phyloP scores from a whole-genome alignment of 208 protist genomes.

The Acanthamoeba culbertsoni region DNA sequence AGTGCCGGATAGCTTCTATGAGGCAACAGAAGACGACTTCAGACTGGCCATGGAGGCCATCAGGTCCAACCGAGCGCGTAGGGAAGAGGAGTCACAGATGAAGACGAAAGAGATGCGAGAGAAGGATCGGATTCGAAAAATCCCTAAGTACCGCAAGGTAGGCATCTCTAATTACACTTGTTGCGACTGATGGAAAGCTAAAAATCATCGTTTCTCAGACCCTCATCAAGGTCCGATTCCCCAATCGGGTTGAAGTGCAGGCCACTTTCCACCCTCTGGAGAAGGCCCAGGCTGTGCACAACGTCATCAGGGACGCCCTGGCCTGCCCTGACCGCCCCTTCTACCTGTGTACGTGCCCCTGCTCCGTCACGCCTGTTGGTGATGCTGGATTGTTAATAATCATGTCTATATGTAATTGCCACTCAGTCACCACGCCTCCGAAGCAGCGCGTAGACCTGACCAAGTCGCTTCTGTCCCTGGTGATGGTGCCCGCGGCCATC shows the following conservation, averaged over 20 bases:
- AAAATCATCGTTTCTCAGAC: neutral
- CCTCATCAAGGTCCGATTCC: constrained; percentile 27
- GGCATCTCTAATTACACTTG: neutral
- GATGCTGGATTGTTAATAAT: neutral
- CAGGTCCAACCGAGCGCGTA: neutral
- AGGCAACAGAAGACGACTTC: constrained; percentile 3
- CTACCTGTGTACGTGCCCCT: neutral
- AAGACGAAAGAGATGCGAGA: neutral
- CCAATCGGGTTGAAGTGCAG: constrained; percentile 36
- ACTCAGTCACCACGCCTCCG: constrained; percentile 14
- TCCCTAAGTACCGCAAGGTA: neutral
- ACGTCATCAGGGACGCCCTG: neutral
- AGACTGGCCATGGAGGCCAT: constrained; percentile 1
- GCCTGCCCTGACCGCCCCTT: neutral
- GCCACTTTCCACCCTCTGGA: constrained; percentile 29
- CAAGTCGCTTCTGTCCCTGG: neutral
- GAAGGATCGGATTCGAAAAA: constrained; percentile 11
- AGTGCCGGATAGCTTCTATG: constrained; percentile 36
- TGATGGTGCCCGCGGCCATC: constrained; percentile 36
- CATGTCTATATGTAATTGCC: neutral
- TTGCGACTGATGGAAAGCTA: neutral
- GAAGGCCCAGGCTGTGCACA: neutral
- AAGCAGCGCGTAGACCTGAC: neutral
- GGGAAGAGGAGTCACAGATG: neutral
- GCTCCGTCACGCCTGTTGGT: neutral